A percentile compares a stretch with the other conserved stretches of the same genome.
Conservation (phyloP, 257 asterid species). For the Solanum pinnatisectum region DNA sequence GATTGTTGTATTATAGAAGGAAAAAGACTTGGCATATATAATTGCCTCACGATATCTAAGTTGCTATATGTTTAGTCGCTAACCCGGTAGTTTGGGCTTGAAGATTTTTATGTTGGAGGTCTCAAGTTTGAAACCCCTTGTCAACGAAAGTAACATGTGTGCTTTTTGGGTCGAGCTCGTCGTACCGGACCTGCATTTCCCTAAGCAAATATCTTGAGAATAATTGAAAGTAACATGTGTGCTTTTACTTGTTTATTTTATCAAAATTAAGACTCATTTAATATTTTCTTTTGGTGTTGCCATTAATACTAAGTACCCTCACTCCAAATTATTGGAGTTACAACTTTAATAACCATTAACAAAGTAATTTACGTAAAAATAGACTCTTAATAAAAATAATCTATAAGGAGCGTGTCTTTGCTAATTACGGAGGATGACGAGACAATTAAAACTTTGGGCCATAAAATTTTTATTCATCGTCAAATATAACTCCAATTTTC, state of each 20-base stretch:
- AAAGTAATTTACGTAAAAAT: neutral
- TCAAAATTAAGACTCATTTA: neutral
- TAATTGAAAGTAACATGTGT: too few relatives aligned
- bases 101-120: neutral
- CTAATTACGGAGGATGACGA: neutral
- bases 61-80: neutral
- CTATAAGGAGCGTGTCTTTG: neutral
- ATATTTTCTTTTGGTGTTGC: neutral
- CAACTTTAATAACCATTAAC: neutral
- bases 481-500: neutral
- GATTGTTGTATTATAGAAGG: neutral
- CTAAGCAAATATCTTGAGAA: neutral
- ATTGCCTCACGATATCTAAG: neutral
- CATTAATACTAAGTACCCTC: neutral
- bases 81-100: too few relatives aligned
- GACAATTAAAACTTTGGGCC: neutral
- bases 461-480: rapidly evolving
- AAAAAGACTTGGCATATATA: neutral
- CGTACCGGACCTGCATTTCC: neutral
- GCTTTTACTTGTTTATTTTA: neutral
- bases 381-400: neutral
- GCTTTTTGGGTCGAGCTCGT: neutral
- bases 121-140: neutral
- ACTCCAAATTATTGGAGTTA: neutral
- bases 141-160: neutral